phyloP scores from a whole-genome alignment of 2,329 filamentous ascomycete species.

The Plenodomus lindquistii region DNA sequence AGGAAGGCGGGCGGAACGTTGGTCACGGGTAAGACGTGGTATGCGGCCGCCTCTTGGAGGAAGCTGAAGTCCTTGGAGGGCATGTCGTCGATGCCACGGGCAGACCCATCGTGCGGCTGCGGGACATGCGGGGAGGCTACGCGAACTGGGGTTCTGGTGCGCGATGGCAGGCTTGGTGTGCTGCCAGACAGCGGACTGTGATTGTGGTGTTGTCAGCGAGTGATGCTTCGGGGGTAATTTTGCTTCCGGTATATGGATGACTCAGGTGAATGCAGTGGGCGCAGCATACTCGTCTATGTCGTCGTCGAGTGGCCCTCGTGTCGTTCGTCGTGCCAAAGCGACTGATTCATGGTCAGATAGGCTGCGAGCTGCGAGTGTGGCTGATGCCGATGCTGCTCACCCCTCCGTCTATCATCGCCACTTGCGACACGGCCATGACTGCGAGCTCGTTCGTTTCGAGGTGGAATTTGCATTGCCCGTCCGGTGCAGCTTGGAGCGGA shows the following conservation, averaged over 20 bases:
- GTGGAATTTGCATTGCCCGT: slow-evolving; percentile 14
- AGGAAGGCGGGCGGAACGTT: slow-evolving; percentile 68
- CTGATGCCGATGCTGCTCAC: slow-evolving; percentile 10
- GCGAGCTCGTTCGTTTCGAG: slow-evolving; percentile 7
- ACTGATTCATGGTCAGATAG: slow-evolving; percentile 43
- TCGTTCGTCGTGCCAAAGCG: slow-evolving; percentile 68
- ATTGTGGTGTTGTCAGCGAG: slow-evolving; percentile 12
- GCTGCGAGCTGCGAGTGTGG: background rate
- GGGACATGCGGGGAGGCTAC: slow-evolving; percentile 22
- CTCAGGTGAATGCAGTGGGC: slow-evolving; percentile 10
- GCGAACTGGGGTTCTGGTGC: slow-evolving; percentile 26
- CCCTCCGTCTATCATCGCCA: slow-evolving; percentile 38
- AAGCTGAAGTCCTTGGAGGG: slow-evolving; percentile 71
- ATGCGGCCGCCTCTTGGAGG: slow-evolving; percentile 18
- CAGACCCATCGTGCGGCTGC: slow-evolving; percentile 24
- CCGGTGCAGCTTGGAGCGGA: background rate
- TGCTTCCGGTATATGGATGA: background rate
- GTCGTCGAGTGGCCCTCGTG: slow-evolving; percentile 75
- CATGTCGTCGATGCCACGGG: slow-evolving; percentile 33
- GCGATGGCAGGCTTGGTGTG: slow-evolving; percentile 16
- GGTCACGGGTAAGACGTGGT: slow-evolving; percentile 74
- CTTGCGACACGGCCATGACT: slow-evolving; percentile 37
- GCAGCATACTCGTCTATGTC: slow-evolving; percentile 67
- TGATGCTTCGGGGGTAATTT: background rate
- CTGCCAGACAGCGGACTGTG: slow-evolving; percentile 28